Evolutionary conservation across 2,329 filamentous ascomycete genomes (phyloP).

Genomic region (Stemphylium beticola): DNA sequence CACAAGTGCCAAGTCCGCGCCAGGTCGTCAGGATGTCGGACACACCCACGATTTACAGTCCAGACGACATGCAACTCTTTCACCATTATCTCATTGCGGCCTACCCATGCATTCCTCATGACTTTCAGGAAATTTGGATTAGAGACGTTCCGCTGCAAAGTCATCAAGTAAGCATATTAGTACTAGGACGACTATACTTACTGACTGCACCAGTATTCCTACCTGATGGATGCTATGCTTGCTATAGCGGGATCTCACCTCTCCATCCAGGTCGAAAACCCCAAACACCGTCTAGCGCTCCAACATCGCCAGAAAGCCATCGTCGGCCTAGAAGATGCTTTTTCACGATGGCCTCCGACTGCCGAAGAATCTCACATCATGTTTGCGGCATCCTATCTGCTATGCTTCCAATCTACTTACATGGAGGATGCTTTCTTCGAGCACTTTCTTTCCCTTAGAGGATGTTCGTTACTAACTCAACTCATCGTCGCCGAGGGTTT

Average conservation of each 20-base stretch:
- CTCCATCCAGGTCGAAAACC: conserved; percentile 19
- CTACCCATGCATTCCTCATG: conserved; percentile 28
- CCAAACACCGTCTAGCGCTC: conserved; percentile 12
- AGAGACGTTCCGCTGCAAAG: conserved; percentile 21
- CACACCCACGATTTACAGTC: conserved; percentile 42
- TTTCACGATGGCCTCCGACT: conserved; percentile 27
- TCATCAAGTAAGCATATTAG: conserved; percentile 19
- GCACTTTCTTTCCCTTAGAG: conserved; percentile 26
- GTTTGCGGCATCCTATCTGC: conserved; percentile 30
- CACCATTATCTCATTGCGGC: conserved; percentile 60
- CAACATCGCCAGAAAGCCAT: conserved; percentile 32
- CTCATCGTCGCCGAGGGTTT: conserved; percentile 20
- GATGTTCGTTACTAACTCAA: conserved; percentile 27
- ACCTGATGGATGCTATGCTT: conserved; percentile 34
- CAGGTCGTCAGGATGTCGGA: conserved; percentile 23
- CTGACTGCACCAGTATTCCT: conserved; percentile 25
- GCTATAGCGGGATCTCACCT: conserved; percentile 35
- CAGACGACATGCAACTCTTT: conserved; percentile 59
- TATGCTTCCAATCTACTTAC: conserved; percentile 28
- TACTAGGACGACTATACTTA: neutral
- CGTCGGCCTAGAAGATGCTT: conserved; percentile 27
- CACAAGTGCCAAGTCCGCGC: conserved; percentile 16
- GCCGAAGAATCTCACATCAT: conserved; percentile 33
- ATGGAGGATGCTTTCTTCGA: conserved; percentile 29
- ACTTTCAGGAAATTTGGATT: conserved; percentile 22